Evolutionary conservation across 2,329 filamentous ascomycete species (phyloP).

Genomic region (Colletotrichum spaethianum): DNA sequence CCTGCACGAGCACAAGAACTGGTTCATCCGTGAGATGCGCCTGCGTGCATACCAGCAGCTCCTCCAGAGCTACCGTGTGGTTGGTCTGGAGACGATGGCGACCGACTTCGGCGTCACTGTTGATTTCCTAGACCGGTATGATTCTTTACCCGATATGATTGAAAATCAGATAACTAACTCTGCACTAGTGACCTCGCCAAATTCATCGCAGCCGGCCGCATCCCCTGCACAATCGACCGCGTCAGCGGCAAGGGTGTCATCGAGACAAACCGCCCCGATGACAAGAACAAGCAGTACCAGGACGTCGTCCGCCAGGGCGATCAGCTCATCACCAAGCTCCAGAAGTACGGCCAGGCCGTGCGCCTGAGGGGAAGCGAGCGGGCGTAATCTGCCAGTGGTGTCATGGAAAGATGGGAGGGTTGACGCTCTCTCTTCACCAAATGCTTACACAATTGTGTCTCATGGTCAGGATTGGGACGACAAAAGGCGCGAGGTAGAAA

Average conservation of each 20-base stretch:
- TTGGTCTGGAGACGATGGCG: constrained; percentile 97
- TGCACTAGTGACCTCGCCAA: constrained; percentile 85
- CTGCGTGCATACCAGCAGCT: constrained; percentile 96
- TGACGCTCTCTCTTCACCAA: not conserved
- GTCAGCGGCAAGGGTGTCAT: constrained; percentile 97
- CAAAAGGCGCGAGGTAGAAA: constrained; percentile 27
- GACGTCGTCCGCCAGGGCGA: constrained; percentile 98
- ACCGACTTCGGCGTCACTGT: constrained; percentile 97
- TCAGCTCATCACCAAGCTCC: constrained; percentile 97
- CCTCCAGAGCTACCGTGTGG: constrained; percentile 95
- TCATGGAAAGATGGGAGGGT: not conserved
- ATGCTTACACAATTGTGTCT: not conserved
- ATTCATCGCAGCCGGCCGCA: constrained; percentile 95
- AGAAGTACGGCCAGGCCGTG: constrained; percentile 98
- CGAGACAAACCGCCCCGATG: constrained; percentile 96
- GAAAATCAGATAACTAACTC: constrained; percentile 3
- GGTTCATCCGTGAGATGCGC: constrained; percentile 99
- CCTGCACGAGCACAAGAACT: constrained; percentile 93
- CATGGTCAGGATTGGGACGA: not conserved
- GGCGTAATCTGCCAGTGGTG: constrained; percentile 65
- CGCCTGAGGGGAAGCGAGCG: constrained; percentile 94
- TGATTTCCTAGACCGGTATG: constrained; percentile 94
- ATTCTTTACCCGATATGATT: constrained; percentile 34
- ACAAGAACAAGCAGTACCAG: constrained; percentile 99
- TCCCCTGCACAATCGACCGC: constrained; percentile 97